phyloP scores from a whole-genome alignment of 2,329 filamentous ascomycete genomes.

The Ceratocystis variospora region DNA sequence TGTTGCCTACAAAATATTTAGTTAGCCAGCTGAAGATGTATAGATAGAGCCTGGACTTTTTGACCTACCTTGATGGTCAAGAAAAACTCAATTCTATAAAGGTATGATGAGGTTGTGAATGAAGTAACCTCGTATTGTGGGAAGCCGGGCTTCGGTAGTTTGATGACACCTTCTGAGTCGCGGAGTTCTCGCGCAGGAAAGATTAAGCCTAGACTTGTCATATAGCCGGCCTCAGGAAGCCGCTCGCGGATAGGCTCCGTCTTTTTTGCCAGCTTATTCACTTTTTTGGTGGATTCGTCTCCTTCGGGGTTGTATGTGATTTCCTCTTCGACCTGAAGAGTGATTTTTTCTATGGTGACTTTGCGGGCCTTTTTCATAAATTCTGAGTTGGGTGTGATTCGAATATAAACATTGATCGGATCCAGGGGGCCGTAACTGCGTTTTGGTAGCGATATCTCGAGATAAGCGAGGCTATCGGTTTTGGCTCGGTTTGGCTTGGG shows the following conservation, averaged over 20 bases:
- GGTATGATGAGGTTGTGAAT: slow-evolving; percentile 82
- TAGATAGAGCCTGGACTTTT: neutral
- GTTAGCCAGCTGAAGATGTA: slow-evolving; percentile 38
- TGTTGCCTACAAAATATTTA: slow-evolving; percentile 35
- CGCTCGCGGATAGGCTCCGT: slow-evolving; percentile 68
- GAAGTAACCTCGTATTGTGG: slow-evolving; percentile 78
- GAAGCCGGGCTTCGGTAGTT: slow-evolving; percentile 71
- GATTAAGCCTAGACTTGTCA: slow-evolving; percentile 79
- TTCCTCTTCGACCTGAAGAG: slow-evolving; percentile 86
- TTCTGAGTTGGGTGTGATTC: slow-evolving; percentile 79
- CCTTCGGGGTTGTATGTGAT: slow-evolving; percentile 98
- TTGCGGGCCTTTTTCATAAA: slow-evolving; percentile 82
- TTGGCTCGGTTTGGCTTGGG: slow-evolving; percentile 78
- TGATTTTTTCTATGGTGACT: slow-evolving; percentile 89
- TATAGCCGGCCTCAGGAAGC: slow-evolving; percentile 80
- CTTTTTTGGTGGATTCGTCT: slow-evolving; percentile 81
- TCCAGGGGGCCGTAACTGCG: slow-evolving; percentile 96
- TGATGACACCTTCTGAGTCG: slow-evolving; percentile 76
- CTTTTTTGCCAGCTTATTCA: slow-evolving; percentile 75
- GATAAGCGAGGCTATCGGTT: slow-evolving; percentile 77
- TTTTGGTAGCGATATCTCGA: slow-evolving; percentile 80
- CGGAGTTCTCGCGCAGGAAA: slow-evolving; percentile 83
- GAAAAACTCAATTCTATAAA: slow-evolving; percentile 99
- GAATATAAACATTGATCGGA: slow-evolving; percentile 91
- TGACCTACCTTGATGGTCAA: slow-evolving; percentile 70